phyloP scores from a whole-genome alignment of 768 basidiomycete genomes.

The Baorangia bicolor region DNA sequence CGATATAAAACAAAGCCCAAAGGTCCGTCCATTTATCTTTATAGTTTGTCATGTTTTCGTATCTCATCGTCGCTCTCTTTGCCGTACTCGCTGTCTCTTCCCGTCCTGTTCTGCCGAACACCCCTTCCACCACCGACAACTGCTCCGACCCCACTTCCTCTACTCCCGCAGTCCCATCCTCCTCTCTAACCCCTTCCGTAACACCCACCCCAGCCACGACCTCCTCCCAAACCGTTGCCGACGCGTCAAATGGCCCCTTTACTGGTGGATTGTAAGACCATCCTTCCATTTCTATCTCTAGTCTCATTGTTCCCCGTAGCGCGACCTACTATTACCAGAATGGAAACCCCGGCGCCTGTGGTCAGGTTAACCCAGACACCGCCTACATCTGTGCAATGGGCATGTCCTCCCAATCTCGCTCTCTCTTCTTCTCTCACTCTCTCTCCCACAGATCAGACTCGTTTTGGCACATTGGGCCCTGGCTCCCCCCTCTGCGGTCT shows the following conservation, averaged over 20 bases:
- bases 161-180: neutral
- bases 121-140: neutral
- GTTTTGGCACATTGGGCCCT: constrained; percentile 49
- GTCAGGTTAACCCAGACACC: constrained; percentile 52
- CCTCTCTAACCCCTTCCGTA: neutral
- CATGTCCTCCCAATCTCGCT: constrained; percentile 27
- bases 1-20: neutral
- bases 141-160: neutral
- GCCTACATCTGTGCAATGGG: constrained; percentile 65
- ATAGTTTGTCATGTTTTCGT: constrained; percentile 30
- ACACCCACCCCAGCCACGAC: neutral
- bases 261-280: constrained; percentile 45
- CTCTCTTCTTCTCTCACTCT: neutral
- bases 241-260: constrained; percentile 27
- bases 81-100: constrained; percentile 53
- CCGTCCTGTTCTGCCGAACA: no score
- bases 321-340: constrained; percentile 72
- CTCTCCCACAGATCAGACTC: constrained; percentile 41
- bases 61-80: constrained; percentile 47
- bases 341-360: constrained; percentile 80
- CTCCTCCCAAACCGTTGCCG: no score
- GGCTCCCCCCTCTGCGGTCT: constrained; percentile 64
- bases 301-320: constrained; percentile 29
- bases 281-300: neutral
- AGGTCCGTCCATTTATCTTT: neutral